These are phyloP conservation scores for Viola pubescens DNA, from an alignment of 441 rosid species.

Conservation along the genomic window DNA sequence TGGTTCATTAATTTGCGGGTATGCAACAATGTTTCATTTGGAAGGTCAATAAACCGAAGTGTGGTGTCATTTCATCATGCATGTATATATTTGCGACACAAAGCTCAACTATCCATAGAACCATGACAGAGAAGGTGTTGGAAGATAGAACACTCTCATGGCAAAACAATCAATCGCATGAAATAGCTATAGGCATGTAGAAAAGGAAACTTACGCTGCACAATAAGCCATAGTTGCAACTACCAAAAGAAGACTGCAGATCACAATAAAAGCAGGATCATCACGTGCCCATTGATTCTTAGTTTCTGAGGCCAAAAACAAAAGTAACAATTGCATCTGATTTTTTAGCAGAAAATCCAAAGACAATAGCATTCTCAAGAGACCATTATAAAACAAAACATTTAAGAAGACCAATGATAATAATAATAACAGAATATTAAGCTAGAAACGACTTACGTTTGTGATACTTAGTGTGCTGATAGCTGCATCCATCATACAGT, in stretches of 20 bases:
- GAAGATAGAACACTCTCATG: neutral
- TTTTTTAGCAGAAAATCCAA: constrained; percentile 1
- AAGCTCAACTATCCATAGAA: neutral
- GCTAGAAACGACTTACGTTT: constrained; percentile 56
- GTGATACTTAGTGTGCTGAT: constrained; percentile 94
- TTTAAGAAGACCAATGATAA: constrained; percentile 6
- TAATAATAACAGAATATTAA: neutral
- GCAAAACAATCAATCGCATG: neutral
- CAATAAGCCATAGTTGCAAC: constrained; percentile 86
- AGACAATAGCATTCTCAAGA: too few relatives aligned
- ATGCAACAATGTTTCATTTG: neutral
- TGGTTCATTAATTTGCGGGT: neutral
- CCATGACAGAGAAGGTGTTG: constrained; percentile 3
- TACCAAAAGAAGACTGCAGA: constrained; percentile 78
- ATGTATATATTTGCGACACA: constrained; percentile 1
- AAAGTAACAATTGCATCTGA: constrained; percentile 2
- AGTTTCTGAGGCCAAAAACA: constrained; percentile 55
- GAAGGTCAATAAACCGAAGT: neutral
- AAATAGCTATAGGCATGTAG: neutral
- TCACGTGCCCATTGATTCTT: constrained; percentile 99
- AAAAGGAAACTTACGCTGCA: constrained; percentile 66
- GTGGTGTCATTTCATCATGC: neutral
- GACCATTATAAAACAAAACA: too few relatives aligned
- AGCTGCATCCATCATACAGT: constrained; percentile 48
- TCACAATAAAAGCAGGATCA: constrained; percentile 95